Evolutionary conservation across 164 flowering plant genomes (phyloP), one percentile per base, ranked within the genome.

Genomic region (Chimonanthus praecox): DNA sequence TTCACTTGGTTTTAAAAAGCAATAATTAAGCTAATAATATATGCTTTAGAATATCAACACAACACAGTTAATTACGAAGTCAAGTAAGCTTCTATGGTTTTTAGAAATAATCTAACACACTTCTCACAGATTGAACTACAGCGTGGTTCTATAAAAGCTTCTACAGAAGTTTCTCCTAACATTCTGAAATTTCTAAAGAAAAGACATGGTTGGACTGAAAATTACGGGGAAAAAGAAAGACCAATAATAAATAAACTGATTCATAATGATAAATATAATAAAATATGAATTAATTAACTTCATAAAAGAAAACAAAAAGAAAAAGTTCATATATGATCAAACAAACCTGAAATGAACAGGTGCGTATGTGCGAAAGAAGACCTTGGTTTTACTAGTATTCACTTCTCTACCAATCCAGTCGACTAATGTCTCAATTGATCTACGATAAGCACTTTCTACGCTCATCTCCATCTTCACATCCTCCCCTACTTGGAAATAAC

Each of bases 331-430:
- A 13, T 1, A 6, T 54, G 16, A 54, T 54, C 16, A 54, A 69
- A 74, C 79, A 45, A 68, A 90, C 99, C 99, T 92, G 96, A 91
- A 94, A 85, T 94, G 99, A 10, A 90, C 96, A 3, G 97, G 98
- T 43, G 99, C 87, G 78, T 79, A 91, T 48, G 93, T 84, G 7
- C 97, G 97, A 71, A 90, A 94, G 78, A 89, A 84, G 75, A 92
- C 92, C 63, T 86, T 92, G 50, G 97, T 91, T 82, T 84, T 91
- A 81, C 60, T 89, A 13, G 76, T 68, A 76, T 95, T 86, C 67
- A 95, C 83, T 78, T 91, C 86, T 47, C 63, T 79, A 43, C 74
- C 68, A 45, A 91, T 77, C 96, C 94, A 95, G 8, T 84, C 63
- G 33, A 88, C 21, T 71, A 92, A 83, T 1, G 97, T 95, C 79